These are phyloP conservation scores for Heterobasidion parviporum DNA, from an alignment of 1,284 basidiomycete genomes.

Conservation along the genomic window DNA sequence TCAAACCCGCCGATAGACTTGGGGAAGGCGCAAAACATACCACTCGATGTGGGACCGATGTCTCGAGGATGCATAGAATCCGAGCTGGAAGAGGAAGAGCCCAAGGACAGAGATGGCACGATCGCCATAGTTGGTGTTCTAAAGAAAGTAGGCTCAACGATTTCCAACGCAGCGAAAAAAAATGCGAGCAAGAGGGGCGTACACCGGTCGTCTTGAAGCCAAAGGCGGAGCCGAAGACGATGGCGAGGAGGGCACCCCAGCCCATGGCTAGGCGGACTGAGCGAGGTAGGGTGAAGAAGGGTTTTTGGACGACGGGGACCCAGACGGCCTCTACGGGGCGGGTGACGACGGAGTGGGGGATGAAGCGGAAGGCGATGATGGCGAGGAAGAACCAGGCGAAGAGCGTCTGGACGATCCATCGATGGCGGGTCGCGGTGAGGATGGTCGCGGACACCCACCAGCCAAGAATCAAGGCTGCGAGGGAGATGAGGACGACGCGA, in stretches of 20 bases:
- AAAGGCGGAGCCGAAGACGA: conserved; percentile 78
- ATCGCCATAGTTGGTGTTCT: conserved; percentile 67
- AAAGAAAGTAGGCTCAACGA: conserved; percentile 2
- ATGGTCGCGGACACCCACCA: conserved; percentile 79
- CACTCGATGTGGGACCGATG: conserved; percentile 60
- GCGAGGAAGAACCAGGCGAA: conserved; percentile 75
- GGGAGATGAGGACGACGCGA: conserved; percentile 37
- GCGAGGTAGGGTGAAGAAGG: conserved; percentile 64
- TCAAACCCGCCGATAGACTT: conserved; percentile 1
- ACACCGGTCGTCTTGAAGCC: conserved; percentile 61
- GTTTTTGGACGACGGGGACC: conserved; percentile 52
- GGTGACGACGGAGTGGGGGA: conserved; percentile 61
- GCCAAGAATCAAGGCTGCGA: conserved; percentile 56
- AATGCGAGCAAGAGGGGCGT: conserved; percentile 14
- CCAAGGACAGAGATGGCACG: conserved; percentile 78
- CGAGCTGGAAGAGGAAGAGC: conserved; percentile 66
- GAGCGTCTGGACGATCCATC: conserved; percentile 75
- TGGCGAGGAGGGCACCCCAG: conserved; percentile 65
- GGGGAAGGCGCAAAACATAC: conserved; percentile 23
- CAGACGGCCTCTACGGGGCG: conserved; percentile 61
- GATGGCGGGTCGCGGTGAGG: conserved; percentile 57
- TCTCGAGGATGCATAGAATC: conserved; percentile 59
- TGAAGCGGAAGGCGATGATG: conserved; percentile 72
- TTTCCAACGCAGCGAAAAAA: background rate
- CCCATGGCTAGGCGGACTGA: conserved; percentile 51